Evolutionary conservation across 805 yeast species (phyloP).

Genomic region (Metschnikowia matae): DNA sequence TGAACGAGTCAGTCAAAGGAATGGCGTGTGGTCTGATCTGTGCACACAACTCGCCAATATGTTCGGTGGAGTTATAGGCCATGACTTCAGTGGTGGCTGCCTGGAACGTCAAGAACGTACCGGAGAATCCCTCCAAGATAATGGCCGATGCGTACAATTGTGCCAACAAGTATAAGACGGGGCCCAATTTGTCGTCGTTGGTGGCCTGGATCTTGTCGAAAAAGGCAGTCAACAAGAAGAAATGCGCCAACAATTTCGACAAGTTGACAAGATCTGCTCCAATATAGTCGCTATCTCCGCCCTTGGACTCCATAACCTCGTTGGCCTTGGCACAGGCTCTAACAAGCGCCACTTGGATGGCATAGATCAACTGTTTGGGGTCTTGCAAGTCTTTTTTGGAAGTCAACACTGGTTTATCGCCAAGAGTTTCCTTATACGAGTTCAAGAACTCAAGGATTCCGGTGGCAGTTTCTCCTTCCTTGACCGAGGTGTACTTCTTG

Average conservation of each 20-base stretch:
- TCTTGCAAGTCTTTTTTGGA: constrained; percentile 19
- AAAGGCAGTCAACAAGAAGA: constrained; percentile 42
- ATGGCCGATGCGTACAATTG: constrained; percentile 55
- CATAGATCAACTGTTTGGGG: constrained; percentile 21
- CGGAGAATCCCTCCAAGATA: constrained; percentile 63
- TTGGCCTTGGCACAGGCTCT: constrained; percentile 34
- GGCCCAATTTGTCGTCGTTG: constrained; percentile 39
- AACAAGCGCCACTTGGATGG: constrained; percentile 34
- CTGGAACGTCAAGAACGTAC: constrained; percentile 64
- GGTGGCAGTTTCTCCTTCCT: constrained; percentile 38
- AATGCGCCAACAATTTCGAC: constrained; percentile 50
- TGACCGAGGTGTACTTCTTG: constrained; percentile 41
- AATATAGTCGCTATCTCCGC: constrained; percentile 43
- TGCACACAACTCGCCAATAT: constrained; percentile 31
- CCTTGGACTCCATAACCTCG: constrained; percentile 27
- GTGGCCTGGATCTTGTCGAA: constrained; percentile 32
- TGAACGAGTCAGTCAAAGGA: constrained; percentile 79
- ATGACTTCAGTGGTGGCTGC: constrained; percentile 49
- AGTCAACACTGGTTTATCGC: constrained; percentile 28
- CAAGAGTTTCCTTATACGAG: constrained; percentile 24
- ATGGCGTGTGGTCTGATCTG: constrained; percentile 60
- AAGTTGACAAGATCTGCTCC: constrained; percentile 44
- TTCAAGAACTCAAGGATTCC: constrained; percentile 45
- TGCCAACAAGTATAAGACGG: constrained; percentile 51
- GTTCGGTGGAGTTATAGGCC: constrained; percentile 41